These are phyloP conservation scores for Penicillium malachiteum DNA, from an alignment of 495 filamentous ascomycete genomes.

Conservation along the genomic window DNA sequence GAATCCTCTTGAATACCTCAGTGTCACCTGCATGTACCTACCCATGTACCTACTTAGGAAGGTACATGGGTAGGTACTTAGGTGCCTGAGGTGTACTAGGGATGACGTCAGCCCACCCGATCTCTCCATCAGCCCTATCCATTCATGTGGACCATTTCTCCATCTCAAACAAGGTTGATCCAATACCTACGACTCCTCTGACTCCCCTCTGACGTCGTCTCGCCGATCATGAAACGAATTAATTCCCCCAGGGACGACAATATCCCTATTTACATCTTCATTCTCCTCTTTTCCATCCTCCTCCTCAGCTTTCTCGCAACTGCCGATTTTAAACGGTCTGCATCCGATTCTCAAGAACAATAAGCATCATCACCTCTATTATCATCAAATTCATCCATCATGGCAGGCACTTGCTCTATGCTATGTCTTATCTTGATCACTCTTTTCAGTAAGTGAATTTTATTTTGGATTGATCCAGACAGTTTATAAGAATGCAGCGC, in stretches of 20 bases:
- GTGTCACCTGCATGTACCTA: too few relatives aligned
- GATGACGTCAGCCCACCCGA: slow-evolving; percentile 7
- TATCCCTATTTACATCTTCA: slow-evolving; percentile 34
- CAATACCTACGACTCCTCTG: not conserved
- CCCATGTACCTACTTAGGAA: too few relatives aligned
- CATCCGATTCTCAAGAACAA: slow-evolving; percentile 4
- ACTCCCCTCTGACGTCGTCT: slow-evolving; percentile 12
- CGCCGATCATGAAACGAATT: slow-evolving; percentile 33
- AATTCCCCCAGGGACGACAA: slow-evolving; percentile 27
- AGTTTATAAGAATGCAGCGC: not conserved
- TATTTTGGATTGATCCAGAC: not conserved
- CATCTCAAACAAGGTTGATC: slow-evolving; percentile 2
- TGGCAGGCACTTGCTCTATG: slow-evolving; percentile 39
- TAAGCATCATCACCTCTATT: slow-evolving; percentile 1
- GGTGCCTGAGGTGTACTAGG: not conserved
- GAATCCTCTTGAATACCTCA: too few relatives aligned
- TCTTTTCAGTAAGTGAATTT: slow-evolving; percentile 49
- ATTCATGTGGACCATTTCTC: not conserved
- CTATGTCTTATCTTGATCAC: slow-evolving; percentile 57
- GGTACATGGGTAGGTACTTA: too few relatives aligned
- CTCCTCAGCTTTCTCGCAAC: slow-evolving; percentile 34
- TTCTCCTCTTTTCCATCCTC: slow-evolving; percentile 29
- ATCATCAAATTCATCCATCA: slow-evolving; percentile 14
- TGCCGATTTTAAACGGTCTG: slow-evolving; percentile 20
- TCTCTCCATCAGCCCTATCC: slow-evolving; percentile 11